Evolutionary conservation across 257 asterid genomes (phyloP).

Genomic region (Marsdenia floribunda): DNA sequence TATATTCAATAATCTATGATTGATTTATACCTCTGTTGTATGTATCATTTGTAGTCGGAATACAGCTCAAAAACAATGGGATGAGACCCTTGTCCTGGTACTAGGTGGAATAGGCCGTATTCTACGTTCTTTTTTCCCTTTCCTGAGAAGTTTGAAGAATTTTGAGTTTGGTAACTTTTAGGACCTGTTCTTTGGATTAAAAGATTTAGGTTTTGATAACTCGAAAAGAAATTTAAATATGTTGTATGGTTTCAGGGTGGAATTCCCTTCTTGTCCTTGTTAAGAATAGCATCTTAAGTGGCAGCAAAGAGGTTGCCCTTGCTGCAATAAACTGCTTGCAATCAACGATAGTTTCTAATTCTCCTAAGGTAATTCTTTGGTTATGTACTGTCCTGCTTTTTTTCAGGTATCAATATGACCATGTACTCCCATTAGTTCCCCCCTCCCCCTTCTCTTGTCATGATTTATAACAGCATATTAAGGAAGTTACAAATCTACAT

Average conservation of each 20-base stretch:
- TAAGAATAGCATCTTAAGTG: conserved; percentile 74
- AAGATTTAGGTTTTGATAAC: background rate
- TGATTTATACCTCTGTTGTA: conserved; percentile 4
- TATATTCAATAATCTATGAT: background rate
- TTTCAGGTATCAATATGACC: background rate
- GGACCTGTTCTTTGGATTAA: background rate
- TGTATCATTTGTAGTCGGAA: conserved; percentile 64
- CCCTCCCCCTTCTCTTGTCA: background rate
- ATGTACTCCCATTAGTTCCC: background rate
- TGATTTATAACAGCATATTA: background rate
- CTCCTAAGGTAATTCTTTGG: conserved; percentile 63
- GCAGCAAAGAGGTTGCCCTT: conserved; percentile 91
- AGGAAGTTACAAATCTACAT: no score
- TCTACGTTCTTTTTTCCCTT: conserved; percentile 78
- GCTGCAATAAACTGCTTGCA: conserved; percentile 96
- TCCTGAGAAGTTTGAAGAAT: conserved; percentile 58
- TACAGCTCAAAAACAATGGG: conserved; percentile 99
- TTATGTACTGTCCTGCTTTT: conserved; percentile 4
- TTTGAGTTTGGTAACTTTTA: conserved; percentile 60
- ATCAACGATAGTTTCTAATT: conserved; percentile 79
- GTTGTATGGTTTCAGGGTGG: conserved; percentile 62
- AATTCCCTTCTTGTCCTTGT: conserved; percentile 70
- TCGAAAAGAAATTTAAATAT: conserved; percentile 5
- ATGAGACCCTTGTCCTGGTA: conserved; percentile 96
- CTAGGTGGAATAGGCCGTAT: conserved; percentile 91